Evolutionary conservation across 2,329 filamentous ascomycete genomes (phyloP), one percentile per base, ranked within the genome.

Genomic region (Aureobasidium sp.): DNA sequence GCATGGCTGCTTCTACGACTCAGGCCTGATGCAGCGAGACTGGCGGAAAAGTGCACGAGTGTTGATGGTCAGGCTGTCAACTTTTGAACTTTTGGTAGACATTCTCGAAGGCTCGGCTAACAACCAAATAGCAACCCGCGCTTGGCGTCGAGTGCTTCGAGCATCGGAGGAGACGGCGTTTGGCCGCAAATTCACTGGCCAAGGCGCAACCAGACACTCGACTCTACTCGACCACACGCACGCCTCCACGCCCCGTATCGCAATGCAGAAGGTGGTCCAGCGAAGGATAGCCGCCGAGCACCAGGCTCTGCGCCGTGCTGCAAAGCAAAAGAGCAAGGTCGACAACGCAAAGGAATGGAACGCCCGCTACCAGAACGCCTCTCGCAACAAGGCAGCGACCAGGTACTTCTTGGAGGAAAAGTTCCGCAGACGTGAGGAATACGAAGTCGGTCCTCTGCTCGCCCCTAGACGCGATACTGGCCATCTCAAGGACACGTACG

Each of bases 381-480:
- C 62, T 27, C 37, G 58, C 27, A 30, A 44, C 11, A 47, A 47
- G 36, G 49, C 49, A 41, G 54, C 66, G 48, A 52, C 64, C 45
- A 61, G 75, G 60, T 69, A 75, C 62, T 69, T 72, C 62, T 68
- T 81, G 63, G 75, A 76, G 65, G 69, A 71, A 16, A 81, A 83
- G 60, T 71, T 77, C 66, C 79, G 81, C 54, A 83, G 88, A 59
- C 82, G 81, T 64, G 88, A 96, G 72, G 87, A 93, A 73, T 96
- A 89, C 85, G 78, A 87, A 65, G 75, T 91, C 66, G 93, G 92
- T 0, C 83, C 89, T 9, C 72, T 96, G 65, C 59, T 61, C 42
- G 87, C 91, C 3, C 91, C 92, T 2, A 87, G 87, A 71, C 82
- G 86, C 68, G 88, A 94, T 74, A 77, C 86, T 42, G 88, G 87